phyloP scores from a whole-genome alignment of 768 basidiomycete genomes.

The Rhodotorula taiwanensis region DNA sequence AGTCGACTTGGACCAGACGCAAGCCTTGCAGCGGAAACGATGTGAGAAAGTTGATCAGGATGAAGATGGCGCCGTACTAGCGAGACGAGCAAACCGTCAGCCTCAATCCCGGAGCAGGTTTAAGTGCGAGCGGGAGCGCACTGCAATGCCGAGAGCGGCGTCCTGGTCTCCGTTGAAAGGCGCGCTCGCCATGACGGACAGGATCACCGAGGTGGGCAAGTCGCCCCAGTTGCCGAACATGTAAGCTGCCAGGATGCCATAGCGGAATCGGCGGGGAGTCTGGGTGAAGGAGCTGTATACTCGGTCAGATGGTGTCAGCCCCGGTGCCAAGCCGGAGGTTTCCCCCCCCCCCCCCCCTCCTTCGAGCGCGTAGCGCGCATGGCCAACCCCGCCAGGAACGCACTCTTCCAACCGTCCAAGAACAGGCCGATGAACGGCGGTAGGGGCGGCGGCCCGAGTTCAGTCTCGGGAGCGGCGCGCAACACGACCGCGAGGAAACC shows the following conservation, averaged over 20 bases:
- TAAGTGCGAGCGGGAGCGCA: not conserved
- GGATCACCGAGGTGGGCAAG: conserved; percentile 56
- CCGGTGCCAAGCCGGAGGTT: no score
- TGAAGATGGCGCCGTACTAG: conserved; percentile 22
- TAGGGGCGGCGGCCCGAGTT: no score
- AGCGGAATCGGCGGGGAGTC: not conserved
- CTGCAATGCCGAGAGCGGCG: conserved; percentile 52
- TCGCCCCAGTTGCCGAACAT: conserved; percentile 5
- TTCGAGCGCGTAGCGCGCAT: no score
- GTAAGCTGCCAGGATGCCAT: not conserved
- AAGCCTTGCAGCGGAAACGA: conserved; percentile 60
- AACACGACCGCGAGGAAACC: no score
- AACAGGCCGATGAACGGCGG: no score
- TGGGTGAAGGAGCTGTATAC: not conserved
- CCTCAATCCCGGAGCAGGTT: no score
- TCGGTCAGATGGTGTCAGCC: no score
- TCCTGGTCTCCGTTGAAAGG: conserved; percentile 60
- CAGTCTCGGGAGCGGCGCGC: no score
- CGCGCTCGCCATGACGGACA: conserved; percentile 56
- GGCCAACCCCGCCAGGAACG: no score
- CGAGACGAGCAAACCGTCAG: not conserved
- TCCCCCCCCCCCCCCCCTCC: no score
- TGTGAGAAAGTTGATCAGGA: conserved; percentile 45
- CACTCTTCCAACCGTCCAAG: no score
- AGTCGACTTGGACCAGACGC: conserved; percentile 58